Evolutionary conservation across 441 rosid species (phyloP), one percentile per base, ranked within the genome.

Genomic region (Erodium moschatum): DNA sequence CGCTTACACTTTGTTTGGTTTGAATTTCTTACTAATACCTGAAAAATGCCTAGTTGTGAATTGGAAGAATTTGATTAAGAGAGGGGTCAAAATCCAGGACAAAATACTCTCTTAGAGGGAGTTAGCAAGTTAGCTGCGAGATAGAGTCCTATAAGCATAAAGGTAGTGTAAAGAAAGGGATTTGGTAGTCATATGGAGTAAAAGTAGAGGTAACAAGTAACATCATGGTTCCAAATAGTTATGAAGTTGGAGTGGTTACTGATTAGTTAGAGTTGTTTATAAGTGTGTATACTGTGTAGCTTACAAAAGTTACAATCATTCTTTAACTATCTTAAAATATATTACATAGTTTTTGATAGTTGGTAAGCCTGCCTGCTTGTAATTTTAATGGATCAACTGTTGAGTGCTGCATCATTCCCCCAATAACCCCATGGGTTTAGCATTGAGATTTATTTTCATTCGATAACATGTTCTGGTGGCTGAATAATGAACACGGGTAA

Each of bases 291-390:
- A 33, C 38, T 33, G 38, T 33, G 38, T 33, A 33, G 38, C 38
- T 5, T 33, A 33, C 38, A 33, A 33, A 33, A 33, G 6, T 5
- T 1, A 33, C 38, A 33, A 33, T 33, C 38, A 33, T 33, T 33
- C 38, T 33, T 5, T 33, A 33, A 33, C 38, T 3, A 33, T 5
- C 38, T 33, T 33, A 3, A 5, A 33, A 33, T 33, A 3, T 33
- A 3, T 33, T 33, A 33, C 4, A 54, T 16, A 16, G 21, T 54
- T 54, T 18, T 18, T 16, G 11, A 19, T 54, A 16, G 62, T 16
- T 16, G 21, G 62, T 54, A 54, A 54, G 24, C 62, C 62, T 24
- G 24, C 62, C 62, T 24, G 21, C 62, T 54, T 54, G 62, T 16
- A 54, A 54, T 33, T 33, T 33, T 33, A 33, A 33, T 33, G 38